Base-by-base conservation (phyloP, 2,329 filamentous ascomycete species). In the Hypoxylon sp. region DNA sequence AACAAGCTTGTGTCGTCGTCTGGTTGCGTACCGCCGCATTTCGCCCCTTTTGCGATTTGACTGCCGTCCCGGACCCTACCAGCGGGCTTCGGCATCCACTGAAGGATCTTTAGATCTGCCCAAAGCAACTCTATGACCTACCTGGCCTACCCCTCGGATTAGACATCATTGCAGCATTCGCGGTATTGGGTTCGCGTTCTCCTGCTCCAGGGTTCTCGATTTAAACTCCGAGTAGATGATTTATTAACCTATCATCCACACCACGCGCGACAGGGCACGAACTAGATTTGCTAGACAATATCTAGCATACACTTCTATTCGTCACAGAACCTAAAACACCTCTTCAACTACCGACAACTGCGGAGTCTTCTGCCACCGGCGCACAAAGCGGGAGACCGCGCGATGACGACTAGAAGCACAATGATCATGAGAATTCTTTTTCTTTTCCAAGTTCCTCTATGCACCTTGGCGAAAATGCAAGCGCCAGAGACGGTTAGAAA, bases 241-340 rank as follows among this genome's bases (percentile, higher is more conserved):
- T 22, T 64, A 66, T 65, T 65, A 69, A 68, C 70, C 70, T 72
- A 72, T 72, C 70, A 72, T 70, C 49, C 48, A 57, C 56, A 30
- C 70, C 70, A 72, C 67, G 70, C 20, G 70, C 55, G 56, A 63
- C 61, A 46, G 53, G 33, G 51, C 63, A 56, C 60, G 30, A 59
- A 71, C 53, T 61, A 66, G 62, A 71, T 71, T 71, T 69, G 69
- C 59, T 31, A 66, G 69, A 13, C 55, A 33, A 58, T 61, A 33
- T 64, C 59, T 59, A 33, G 44, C 54, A 56, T 58, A 14, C 48
- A 42, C 53, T 69, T 27, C 35, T 51, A 69, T 66, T 66, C 66
- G 66, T 50, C 56, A 57, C 51, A 25, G 37, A 42, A 20, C 25
- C 48, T 48, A 61, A 33, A 53, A 60, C 55, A 42, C 37, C 44